Percentiles rank a stretch among this genome's conserved stretches.
phyloP scores from a whole-genome alignment of 2,329 filamentous ascomycete species.

The Pochonia chlamydosporia region DNA sequence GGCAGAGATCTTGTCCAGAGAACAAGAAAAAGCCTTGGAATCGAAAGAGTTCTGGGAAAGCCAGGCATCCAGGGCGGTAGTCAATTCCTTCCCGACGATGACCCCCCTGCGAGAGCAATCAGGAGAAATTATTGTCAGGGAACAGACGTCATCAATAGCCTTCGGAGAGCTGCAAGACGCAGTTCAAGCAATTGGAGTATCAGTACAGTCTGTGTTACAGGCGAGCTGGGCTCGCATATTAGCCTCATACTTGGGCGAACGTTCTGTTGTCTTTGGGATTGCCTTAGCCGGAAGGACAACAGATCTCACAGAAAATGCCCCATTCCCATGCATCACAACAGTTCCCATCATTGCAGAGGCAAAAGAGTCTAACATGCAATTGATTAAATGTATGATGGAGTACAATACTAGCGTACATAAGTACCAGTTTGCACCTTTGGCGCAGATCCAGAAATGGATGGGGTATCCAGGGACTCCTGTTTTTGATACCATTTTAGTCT shows the following conservation, averaged over 20 bases:
- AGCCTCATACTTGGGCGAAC: constrained; percentile 70
- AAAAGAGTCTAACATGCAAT: constrained; percentile 42
- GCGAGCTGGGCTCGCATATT: constrained; percentile 73
- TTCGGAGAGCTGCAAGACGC: constrained; percentile 44
- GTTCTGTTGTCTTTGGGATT: constrained; percentile 68
- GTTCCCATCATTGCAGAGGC: constrained; percentile 64
- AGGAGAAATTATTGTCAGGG: constrained; percentile 27
- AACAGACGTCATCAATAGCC: constrained; percentile 27
- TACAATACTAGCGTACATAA: constrained; percentile 60
- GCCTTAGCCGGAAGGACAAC: constrained; percentile 71
- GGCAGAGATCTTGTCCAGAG: constrained; percentile 33
- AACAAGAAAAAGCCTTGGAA: constrained; percentile 20
- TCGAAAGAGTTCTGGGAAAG: constrained; percentile 58
- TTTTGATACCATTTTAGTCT: constrained; percentile 83
- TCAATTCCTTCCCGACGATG: constrained; percentile 72
- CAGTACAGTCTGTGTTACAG: constrained; percentile 70
- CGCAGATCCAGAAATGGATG: constrained; percentile 66
- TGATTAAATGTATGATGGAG: constrained; percentile 59
- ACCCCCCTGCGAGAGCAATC: constrained; percentile 50
- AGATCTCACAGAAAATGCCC: constrained; percentile 50
- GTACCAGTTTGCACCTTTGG: constrained; percentile 66
- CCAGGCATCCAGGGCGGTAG: constrained; percentile 43
- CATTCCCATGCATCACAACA: constrained; percentile 78
- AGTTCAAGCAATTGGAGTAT: constrained; percentile 56
- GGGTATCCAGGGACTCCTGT: constrained; percentile 58